Base-by-base conservation (phyloP, 176 grass and related monocot species). In the Echinochloa phyllopogon region DNA sequence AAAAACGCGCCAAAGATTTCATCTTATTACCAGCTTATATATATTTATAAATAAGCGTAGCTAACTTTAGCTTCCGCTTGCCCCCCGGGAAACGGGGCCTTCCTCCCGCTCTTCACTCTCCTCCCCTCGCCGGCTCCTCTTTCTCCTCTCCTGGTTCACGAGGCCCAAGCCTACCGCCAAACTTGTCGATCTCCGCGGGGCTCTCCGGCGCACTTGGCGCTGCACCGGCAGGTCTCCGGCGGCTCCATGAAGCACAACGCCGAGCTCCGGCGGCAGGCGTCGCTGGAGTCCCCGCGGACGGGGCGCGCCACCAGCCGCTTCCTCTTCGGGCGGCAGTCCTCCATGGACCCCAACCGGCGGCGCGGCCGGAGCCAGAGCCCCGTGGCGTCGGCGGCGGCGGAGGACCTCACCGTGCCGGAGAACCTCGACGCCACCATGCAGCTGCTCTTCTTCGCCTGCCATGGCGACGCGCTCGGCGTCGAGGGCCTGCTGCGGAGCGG, bases 381-480 rank as follows among this genome's bases (percentile, higher is more conserved):
- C 57, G 87, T 86, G 38, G 80, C 51, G 14, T 4, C 63, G 24
- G 2, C 51, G 37, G 50, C 37, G 25, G 41, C 12, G 15, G 96
- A 94, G 69, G 89, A 93, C 49, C 90, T 99, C 4, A 79, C 83
- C 38, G 78, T 99, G 88, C 96, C 96, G 24, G 87, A 89, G 14
- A 94, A 94, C 64, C 81, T 99, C 2, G 96, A 99, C 74, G 70
- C 86, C 82, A 99, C 96, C 39, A 99, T 99, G 91, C 96, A 96
- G 84, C 91, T 99, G 69, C 94, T 99, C 70, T 99, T 94, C 85
- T 47, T 94, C 64, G 93, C 96, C 7, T 92, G 86, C 90, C 96
- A 89, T 9, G 96, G 96, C 56, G 94, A 99, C 85, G 84, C 90
- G 8, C 36, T 52, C 8, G 91, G 89, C 1, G 83, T 99, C 33